Evolutionary conservation across 1,139 yeast species (phyloP).

Genomic region (Lodderomyces theae): DNA sequence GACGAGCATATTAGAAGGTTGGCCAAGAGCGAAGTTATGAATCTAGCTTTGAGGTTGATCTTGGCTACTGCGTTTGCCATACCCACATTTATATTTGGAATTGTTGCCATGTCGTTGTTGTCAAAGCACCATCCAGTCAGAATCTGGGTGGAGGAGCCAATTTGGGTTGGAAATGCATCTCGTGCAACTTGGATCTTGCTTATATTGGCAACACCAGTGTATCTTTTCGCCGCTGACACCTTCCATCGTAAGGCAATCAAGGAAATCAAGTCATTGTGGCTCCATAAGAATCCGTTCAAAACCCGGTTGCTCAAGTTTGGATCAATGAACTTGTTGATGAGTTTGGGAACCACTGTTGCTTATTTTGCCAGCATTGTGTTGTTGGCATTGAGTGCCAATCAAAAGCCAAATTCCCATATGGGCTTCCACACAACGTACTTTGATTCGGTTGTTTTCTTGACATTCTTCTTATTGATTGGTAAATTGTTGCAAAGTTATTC

Average conservation of each 20-base stretch:
- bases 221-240: constrained; percentile 70
- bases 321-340: constrained; percentile 72
- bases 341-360: constrained; percentile 69
- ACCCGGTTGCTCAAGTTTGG: constrained; percentile 67
- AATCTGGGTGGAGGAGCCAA: constrained; percentile 56
- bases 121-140: constrained; percentile 42
- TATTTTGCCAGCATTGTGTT: constrained; percentile 66
- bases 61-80: constrained; percentile 55
- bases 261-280: constrained; percentile 60
- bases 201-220: constrained; percentile 67
- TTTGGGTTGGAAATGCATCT: constrained; percentile 64
- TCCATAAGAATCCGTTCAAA: constrained; percentile 51
- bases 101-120: constrained; percentile 66
- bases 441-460: constrained; percentile 74
- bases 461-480: constrained; percentile 70
- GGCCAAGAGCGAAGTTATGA: constrained; percentile 47
- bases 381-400: constrained; percentile 47
- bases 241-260: constrained; percentile 66
- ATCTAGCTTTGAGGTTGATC: constrained; percentile 45
- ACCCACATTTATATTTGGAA: constrained; percentile 69
- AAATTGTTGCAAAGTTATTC: constrained; percentile 65
- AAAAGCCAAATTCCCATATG: constrained; percentile 22
- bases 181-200: constrained; percentile 66
- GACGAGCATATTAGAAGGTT: constrained; percentile 62
- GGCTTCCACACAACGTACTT: constrained; percentile 67